Evolutionary conservation across 352 stramenopile species (phyloP).

Genomic region (Phytopythium litorale): DNA sequence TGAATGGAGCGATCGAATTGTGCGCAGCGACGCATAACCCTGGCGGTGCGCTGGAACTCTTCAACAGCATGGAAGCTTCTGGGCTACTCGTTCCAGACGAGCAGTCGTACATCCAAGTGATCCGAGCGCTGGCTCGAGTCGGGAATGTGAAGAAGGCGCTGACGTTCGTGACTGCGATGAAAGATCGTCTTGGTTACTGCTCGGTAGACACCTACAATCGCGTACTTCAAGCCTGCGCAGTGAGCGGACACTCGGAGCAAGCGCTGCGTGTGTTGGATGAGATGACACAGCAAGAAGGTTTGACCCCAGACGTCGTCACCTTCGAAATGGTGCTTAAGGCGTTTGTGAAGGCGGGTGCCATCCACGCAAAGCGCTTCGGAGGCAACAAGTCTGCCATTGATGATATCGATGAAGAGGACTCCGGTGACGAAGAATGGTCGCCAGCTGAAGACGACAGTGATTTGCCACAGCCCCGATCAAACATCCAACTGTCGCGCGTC

Average conservation of each 20-base stretch:
- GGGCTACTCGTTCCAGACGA: slow-evolving; percentile 24
- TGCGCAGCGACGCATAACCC: slow-evolving; percentile 43
- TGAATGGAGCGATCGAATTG: slow-evolving; percentile 50
- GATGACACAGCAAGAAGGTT: slow-evolving; percentile 23
- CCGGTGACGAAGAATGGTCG: slow-evolving; percentile 5
- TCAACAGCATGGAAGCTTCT: slow-evolving; percentile 44
- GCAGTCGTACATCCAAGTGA: slow-evolving; percentile 40
- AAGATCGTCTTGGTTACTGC: slow-evolving; percentile 33
- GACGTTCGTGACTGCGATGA: slow-evolving; percentile 35
- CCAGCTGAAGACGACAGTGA: slow-evolving; percentile 7
- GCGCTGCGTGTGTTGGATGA: slow-evolving; percentile 40
- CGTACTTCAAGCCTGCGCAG: slow-evolving; percentile 51
- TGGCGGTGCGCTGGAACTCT: slow-evolving; percentile 43
- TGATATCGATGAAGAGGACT: slow-evolving; percentile 12
- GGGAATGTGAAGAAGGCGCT: slow-evolving; percentile 44
- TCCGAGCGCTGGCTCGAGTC: slow-evolving; percentile 46
- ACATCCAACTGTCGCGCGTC: background rate
- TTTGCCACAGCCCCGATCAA: background rate
- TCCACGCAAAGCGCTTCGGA: slow-evolving; percentile 16
- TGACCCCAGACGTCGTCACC: slow-evolving; percentile 35
- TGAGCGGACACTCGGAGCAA: slow-evolving; percentile 25
- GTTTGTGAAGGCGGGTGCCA: slow-evolving; percentile 27
- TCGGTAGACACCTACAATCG: slow-evolving; percentile 50
- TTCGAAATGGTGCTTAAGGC: slow-evolving; percentile 60
- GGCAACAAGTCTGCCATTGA: slow-evolving; percentile 15